A percentile compares a stretch with the other conserved stretches of the same genome.
phyloP scores from a whole-genome alignment of 352 stramenopile genomes.

The Pythium guiyangense region DNA sequence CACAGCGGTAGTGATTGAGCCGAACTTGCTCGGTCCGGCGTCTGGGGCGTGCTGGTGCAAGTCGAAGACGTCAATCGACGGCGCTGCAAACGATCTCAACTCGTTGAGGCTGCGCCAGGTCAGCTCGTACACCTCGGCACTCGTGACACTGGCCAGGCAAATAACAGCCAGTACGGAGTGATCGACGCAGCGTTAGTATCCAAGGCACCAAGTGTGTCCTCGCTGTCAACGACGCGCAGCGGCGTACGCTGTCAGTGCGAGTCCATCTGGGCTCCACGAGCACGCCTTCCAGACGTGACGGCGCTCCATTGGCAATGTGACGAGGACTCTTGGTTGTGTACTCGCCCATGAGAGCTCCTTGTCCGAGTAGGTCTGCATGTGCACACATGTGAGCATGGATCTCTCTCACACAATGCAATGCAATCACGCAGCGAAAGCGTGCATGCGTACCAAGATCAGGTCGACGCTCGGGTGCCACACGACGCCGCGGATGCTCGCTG shows the following conservation, averaged over 20 bases:
- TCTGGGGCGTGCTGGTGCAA: background rate
- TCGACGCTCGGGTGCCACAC: constrained; percentile 30
- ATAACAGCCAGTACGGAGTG: background rate
- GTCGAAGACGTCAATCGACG: constrained; percentile 1
- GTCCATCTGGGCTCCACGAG: constrained; percentile 41
- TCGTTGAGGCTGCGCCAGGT: constrained; percentile 20
- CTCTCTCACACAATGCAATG: background rate
- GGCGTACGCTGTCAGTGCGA: constrained; percentile 34
- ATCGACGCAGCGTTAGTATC: background rate
- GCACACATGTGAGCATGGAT: background rate
- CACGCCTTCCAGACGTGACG: constrained; percentile 19
- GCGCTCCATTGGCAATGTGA: constrained; percentile 7
- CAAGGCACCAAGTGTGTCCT: background rate
- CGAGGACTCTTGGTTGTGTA: constrained; percentile 11
- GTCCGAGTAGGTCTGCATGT: constrained; percentile 24
- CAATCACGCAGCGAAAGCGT: background rate
- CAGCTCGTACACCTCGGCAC: constrained; percentile 20
- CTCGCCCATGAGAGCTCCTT: constrained; percentile 21
- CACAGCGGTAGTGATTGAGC: constrained; percentile 1
- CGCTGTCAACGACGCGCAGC: background rate
- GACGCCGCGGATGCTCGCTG: constrained; percentile 21
- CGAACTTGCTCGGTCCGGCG: background rate
- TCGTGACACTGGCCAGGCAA: constrained; percentile 3
- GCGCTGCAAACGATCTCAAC: constrained; percentile 7
- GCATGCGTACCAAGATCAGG: constrained; percentile 23